These are phyloP conservation scores for Inosperma sp. DNA, from an alignment of 768 basidiomycete species.

Conservation along the genomic window DNA sequence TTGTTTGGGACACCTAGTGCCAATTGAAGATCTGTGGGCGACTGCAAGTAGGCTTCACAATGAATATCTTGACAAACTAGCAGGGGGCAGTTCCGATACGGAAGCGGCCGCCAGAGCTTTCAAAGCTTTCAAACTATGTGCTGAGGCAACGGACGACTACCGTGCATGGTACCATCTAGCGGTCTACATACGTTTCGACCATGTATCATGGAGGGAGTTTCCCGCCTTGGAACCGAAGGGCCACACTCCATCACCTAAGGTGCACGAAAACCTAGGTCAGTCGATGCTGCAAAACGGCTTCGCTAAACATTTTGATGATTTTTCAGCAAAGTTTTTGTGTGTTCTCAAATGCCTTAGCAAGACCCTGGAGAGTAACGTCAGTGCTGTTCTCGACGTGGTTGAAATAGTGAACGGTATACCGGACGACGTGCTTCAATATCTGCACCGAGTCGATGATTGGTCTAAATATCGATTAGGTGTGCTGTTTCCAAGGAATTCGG, in stretches of 20 bases:
- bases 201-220: neutral
- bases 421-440: neutral
- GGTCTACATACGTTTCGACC: neutral
- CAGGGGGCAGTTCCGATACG: neutral
- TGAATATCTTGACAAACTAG: neutral
- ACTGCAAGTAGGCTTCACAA: conserved; percentile 1
- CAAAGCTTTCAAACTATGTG: neutral
- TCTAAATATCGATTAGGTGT: neutral
- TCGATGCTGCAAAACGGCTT: neutral
- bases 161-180: neutral
- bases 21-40: too few relatives aligned
- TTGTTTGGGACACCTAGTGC: too few relatives aligned
- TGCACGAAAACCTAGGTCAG: neutral
- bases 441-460: neutral
- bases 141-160: neutral
- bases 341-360: neutral
- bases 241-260: neutral
- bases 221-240: neutral
- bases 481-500: neutral
- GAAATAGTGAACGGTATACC: neutral
- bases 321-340: neutral
- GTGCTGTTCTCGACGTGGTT: neutral
- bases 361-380: neutral
- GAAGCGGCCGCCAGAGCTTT: neutral
- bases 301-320: neutral